Percentiles rank a stretch among this genome's conserved stretches.
Conservation (phyloP, 1,284 basidiomycete species). For the Meira miltonrushii region DNA sequence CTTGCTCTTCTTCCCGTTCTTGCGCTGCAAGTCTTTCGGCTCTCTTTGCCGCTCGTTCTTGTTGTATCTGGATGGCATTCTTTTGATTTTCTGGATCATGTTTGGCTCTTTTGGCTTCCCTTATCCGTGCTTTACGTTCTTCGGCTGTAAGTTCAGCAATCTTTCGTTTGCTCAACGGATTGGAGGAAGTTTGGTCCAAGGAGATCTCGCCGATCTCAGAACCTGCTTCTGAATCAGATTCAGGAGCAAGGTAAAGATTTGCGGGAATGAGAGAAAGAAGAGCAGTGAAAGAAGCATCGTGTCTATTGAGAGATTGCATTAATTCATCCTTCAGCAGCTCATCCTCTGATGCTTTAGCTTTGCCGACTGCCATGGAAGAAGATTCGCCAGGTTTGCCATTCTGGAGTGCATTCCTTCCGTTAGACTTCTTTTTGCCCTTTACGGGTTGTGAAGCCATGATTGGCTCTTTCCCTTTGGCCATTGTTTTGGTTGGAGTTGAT, state of each 20-base stretch:
- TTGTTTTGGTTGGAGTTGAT: constrained; percentile 14
- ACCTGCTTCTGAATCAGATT: constrained; percentile 23
- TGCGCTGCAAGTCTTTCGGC: constrained; percentile 22
- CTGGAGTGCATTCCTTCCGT: constrained; percentile 10
- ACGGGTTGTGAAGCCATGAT: not conserved
- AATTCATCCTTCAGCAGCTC: not conserved
- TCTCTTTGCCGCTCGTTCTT: constrained; percentile 29
- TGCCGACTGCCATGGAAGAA: constrained; percentile 12
- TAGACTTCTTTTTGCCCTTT: constrained; percentile 4
- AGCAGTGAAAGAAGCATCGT: constrained; percentile 37
- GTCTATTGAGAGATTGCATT: constrained; percentile 24
- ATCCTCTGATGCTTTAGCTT: constrained; percentile 4
- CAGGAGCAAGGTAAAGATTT: constrained; percentile 39
- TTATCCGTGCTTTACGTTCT: constrained; percentile 38
- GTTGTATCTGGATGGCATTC: constrained; percentile 35
- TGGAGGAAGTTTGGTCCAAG: no score
- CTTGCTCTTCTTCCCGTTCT: constrained; percentile 25
- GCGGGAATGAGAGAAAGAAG: constrained; percentile 46
- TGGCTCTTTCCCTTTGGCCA: constrained; percentile 11
- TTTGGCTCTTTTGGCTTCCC: constrained; percentile 39
- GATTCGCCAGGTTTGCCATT: constrained; percentile 14
- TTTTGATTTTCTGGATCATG: constrained; percentile 47
- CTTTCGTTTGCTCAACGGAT: no score
- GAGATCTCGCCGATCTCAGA: constrained; percentile 8
- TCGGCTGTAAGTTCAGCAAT: constrained; percentile 38